phyloP scores from a whole-genome alignment of 768 basidiomycete genomes.

The Gelatoporia subvermispora region DNA sequence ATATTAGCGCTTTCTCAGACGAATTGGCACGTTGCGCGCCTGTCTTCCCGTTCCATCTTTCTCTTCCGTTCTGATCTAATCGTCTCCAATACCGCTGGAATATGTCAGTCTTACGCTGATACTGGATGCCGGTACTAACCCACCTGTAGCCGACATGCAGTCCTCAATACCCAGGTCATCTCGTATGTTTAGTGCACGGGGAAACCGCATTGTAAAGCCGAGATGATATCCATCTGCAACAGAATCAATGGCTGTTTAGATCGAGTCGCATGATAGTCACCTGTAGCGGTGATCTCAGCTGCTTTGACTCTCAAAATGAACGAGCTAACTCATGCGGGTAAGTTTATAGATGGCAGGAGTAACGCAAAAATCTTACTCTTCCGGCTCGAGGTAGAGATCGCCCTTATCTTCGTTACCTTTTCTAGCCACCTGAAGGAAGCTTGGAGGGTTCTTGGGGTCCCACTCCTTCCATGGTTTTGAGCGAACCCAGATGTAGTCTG shows the following conservation, averaged over 20 bases:
- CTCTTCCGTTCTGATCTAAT: constrained; percentile 65
- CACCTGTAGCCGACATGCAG: constrained; percentile 69
- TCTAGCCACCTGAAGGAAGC: constrained; percentile 59
- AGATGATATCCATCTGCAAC: constrained; percentile 72
- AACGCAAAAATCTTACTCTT: constrained; percentile 55
- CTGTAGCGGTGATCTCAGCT: constrained; percentile 78
- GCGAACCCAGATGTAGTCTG: constrained; percentile 83
- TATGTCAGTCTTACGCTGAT: neutral
- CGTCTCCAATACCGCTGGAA: constrained; percentile 53
- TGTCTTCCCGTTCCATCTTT: constrained; percentile 61
- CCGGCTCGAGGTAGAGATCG: constrained; percentile 86
- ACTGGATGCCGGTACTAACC: constrained; percentile 3
- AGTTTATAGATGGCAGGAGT: neutral
- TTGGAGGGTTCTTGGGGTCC: constrained; percentile 69
- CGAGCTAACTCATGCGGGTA: constrained; percentile 49
- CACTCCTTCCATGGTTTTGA: constrained; percentile 79
- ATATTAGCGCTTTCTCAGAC: neutral
- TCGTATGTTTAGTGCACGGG: constrained; percentile 74
- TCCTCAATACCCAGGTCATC: constrained; percentile 72
- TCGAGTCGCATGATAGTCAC: constrained; percentile 29
- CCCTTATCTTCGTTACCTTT: constrained; percentile 74
- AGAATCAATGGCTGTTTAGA: neutral
- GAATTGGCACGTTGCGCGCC: constrained; percentile 29
- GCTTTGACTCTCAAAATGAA: constrained; percentile 94
- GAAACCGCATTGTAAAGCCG: constrained; percentile 91